Conservation (phyloP, 306 rosid species). For the Quercus parvula region DNA sequence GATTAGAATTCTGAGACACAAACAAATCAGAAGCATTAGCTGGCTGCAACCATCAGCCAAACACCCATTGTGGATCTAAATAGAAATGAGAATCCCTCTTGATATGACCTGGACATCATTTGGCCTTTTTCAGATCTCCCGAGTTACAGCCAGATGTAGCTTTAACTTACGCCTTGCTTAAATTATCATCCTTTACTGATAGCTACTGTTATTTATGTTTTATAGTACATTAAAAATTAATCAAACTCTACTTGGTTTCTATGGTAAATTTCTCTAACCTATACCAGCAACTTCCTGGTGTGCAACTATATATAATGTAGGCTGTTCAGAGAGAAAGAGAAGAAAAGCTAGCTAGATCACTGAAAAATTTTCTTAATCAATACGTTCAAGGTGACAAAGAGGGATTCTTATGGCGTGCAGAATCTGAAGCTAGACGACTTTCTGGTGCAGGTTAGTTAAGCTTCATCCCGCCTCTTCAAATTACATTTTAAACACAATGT, state of each 20-base stretch:
- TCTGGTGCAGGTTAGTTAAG: constrained; percentile 63
- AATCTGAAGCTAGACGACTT: constrained; percentile 84
- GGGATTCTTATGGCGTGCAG: constrained; percentile 67
- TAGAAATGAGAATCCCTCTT: neutral
- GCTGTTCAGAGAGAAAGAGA: constrained; percentile 88
- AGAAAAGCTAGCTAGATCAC: constrained; percentile 67
- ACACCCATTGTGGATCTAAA: no score
- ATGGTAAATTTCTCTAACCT: neutral
- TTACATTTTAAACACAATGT: neutral
- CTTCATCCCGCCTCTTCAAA: neutral
- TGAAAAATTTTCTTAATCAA: constrained; percentile 58
- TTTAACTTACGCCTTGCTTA: neutral
- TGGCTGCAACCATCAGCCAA: neutral
- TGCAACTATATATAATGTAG: constrained; percentile 40
- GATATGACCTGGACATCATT: neutral
- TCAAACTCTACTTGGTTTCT: neutral
- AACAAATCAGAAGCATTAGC: neutral
- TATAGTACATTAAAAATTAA: neutral
- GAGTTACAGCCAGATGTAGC: neutral
- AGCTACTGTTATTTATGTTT: neutral
- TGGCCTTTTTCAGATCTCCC: neutral
- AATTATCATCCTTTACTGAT: neutral
- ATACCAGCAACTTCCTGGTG: constrained; percentile 36
- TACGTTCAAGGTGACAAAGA: constrained; percentile 71
- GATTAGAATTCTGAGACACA: neutral